Base-by-base conservation (phyloP, 139 green algal species). In the Chlorella sp. region DNA sequence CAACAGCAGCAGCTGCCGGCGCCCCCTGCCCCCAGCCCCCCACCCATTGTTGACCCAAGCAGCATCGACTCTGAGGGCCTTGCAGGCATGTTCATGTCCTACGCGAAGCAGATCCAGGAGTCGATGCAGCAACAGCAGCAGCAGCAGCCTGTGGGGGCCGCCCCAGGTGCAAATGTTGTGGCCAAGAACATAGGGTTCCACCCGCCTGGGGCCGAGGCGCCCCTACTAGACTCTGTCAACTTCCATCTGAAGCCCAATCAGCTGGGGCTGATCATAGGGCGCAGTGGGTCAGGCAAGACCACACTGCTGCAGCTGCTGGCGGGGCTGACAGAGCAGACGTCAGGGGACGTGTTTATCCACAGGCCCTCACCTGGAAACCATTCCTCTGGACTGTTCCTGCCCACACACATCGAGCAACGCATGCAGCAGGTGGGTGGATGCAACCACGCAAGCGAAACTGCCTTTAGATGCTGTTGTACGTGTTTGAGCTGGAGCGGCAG, bases 251-350 rank as follows among this genome's bases (percentile, higher is more conserved):
- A 77, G 3, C 60, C 88, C 31, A 88, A 91, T 72, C 79, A 75
- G 35, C 76, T 97, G 69, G 89, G 90, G 0, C 80, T 97, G 0
- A 71, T 97, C 6, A 93, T 90, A 63, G 93, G 93, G 0, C 85
- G 88, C 29, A 90, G 78, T 34, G 93, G 93, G 20, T 74, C 78
- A 2, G 93, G 93, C 31, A 97, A 97, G 67, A 95, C 91, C 31
- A 97, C 93, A 4, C 83, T 97, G 49, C 80, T 97, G 75, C 87
- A 95, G 71, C 64, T 91, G 61, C 67, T 94, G 35, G 79, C 88
- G 17, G 88, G 89, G 2, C 76, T 95, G 29, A 72, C 70, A 23
- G 71, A 92, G 67, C 80, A 81, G 72, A 88, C 75, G 4, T 64
- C 62, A 1, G 91, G 91, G 24, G 34, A 61, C 30, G 33, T 86